Percentiles rank a stretch among this genome's conserved stretches.
Conservation (phyloP, 2,329 filamentous ascomycete genomes). For the Epichloe gansuensis region DNA sequence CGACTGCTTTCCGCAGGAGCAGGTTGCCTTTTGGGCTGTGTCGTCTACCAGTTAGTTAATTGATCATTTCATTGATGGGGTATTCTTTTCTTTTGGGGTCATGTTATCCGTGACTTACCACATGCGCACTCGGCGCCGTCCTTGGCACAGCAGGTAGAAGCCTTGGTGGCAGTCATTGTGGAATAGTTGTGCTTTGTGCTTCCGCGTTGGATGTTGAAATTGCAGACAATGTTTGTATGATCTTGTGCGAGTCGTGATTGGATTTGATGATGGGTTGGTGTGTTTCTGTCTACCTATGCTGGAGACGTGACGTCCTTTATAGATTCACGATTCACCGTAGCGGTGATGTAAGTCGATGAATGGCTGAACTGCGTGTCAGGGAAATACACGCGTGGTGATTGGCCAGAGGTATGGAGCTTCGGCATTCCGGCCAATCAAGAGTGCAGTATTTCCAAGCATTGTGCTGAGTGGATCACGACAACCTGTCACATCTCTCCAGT, state of each 20-base stretch:
- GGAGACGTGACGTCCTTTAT: neutral
- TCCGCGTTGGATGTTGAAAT: neutral
- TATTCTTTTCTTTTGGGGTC: neutral
- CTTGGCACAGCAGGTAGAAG: constrained; percentile 46
- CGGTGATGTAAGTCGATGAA: neutral
- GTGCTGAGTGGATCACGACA: too few relatives aligned
- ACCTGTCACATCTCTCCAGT: too few relatives aligned
- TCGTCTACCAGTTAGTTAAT: neutral
- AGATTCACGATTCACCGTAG: neutral
- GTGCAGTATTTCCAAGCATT: neutral
- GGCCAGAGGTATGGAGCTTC: neutral
- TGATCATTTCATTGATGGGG: too few relatives aligned
- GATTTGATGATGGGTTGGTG: neutral
- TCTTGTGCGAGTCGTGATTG: neutral
- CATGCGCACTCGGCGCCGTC: constrained; percentile 41
- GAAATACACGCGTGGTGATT: constrained; percentile 1
- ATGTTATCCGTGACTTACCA: constrained; percentile 31
- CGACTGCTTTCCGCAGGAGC: constrained; percentile 81
- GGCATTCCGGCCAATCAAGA: neutral
- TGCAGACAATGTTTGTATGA: neutral
- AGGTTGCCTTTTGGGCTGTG: constrained; percentile 52
- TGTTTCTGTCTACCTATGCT: neutral
- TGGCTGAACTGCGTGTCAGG: neutral
- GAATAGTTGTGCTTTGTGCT: neutral
- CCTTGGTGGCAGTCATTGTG: constrained; percentile 25